Base-by-base conservation (phyloP, 345 rosid genomes). In the Adansonia digitata region DNA sequence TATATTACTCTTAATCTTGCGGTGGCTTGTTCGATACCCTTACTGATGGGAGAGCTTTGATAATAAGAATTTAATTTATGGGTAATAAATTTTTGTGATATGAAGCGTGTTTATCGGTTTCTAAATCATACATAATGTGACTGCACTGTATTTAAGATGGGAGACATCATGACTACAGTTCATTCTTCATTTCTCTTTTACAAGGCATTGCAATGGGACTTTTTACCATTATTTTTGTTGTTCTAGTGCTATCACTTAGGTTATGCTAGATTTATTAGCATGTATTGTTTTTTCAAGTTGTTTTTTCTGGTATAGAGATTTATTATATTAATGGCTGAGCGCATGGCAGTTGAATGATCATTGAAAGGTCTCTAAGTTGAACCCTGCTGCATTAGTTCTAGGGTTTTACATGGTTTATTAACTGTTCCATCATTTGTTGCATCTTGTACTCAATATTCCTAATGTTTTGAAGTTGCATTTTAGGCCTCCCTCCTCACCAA, bases 401-500 rank as follows among this genome's bases (percentile, higher is more conserved):
- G 61, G 60, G 35, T 55, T 14, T 71, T 71, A 20, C 11, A 45
- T 46, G 18, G 53, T 35, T 52, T 52, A 46, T 46, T 46, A 29
- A 31, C 29, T 9, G 29, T 55, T 55, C 7, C 31, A 26, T 24
- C 31, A 20, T 10, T 53, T 65, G 61, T n/a, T 43, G 51, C 43
- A 5, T 5, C 13, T 15, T 42, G 8, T 73, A 43, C 43, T 69
- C 45, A 24, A 55, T 56, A 66, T 40, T 74, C 24, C 55, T 76
- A 60, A 61, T 57, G 52, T 27, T 76, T 27, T 29, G 55, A 60
- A 80, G 45, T 71, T 53, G 78, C 73, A n/a, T 84, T 83, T 74
- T 90, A 95, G 98, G 89, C 81, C 87, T 95, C 75, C 98, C 99
- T 73, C 87, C 97, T 61, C 94, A 95, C 80, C 97, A 95, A 78